Evolutionary conservation across 1,284 basidiomycete species (phyloP).

Genomic region (Takashimella tepidaria): DNA sequence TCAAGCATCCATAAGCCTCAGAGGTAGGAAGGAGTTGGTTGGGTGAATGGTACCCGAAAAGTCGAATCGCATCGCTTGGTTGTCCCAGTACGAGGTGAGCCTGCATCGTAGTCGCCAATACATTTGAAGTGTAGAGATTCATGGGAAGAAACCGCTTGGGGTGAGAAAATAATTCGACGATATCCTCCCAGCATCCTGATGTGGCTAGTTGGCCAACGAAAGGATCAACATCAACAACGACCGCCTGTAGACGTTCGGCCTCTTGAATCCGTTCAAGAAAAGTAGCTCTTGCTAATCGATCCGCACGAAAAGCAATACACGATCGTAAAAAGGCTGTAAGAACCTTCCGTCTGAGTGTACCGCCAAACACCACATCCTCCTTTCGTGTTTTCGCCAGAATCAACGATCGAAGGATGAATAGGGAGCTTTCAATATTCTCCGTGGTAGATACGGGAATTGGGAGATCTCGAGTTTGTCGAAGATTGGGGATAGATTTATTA

Average conservation of each 20-base stretch:
- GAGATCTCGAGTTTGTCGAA: neutral
- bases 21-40: slow-evolving; percentile 12
- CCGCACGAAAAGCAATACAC: slow-evolving; percentile 8
- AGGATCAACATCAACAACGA: slow-evolving; percentile 11
- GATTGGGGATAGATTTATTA: neutral
- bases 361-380: slow-evolving; percentile 6
- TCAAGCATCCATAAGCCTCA: slow-evolving; percentile 14
- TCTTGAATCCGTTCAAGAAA: slow-evolving; percentile 15
- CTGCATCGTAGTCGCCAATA: slow-evolving; percentile 21
- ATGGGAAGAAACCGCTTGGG: slow-evolving; percentile 9
- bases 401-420: neutral
- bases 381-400: neutral
- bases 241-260: neutral
- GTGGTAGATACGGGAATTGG: neutral
- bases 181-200: slow-evolving; percentile 15
- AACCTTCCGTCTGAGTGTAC: slow-evolving; percentile 1
- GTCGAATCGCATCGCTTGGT: slow-evolving; percentile 17
- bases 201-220: slow-evolving; percentile 18
- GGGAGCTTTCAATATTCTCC: neutral
- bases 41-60: slow-evolving; percentile 21
- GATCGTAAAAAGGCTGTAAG: slow-evolving; percentile 13
- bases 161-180: slow-evolving; percentile 19
- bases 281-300: slow-evolving; percentile 8
- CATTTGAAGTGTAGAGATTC: slow-evolving; percentile 12
- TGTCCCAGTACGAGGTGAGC: slow-evolving; percentile 24